phyloP scores from a whole-genome alignment of 2,329 filamentous ascomycete species.

The Aspergillus sp. region DNA sequence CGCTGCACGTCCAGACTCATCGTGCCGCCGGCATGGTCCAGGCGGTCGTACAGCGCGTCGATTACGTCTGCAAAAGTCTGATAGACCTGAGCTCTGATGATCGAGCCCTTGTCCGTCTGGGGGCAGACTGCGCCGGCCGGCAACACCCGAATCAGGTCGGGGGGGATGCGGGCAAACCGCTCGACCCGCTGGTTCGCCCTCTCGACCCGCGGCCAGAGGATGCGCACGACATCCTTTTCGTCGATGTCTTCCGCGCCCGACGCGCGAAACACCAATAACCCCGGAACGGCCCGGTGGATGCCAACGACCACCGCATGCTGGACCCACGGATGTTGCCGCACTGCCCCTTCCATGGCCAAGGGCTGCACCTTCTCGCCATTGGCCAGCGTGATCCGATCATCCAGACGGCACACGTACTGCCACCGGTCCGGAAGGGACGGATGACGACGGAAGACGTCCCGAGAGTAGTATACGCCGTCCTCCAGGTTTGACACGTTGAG shows the following conservation, averaged over 20 bases:
- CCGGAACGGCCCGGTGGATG: constrained; percentile 2
- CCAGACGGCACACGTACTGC: constrained; percentile 20
- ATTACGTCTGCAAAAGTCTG: too few species aligned
- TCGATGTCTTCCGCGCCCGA: neutral
- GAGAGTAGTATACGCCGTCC: neutral
- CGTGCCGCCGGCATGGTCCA: too few species aligned
- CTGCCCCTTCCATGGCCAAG: neutral
- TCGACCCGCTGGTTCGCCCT: too few species aligned
- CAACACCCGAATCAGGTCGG: too few species aligned
- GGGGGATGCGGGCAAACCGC: too few species aligned
- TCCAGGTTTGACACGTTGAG: constrained; percentile 15
- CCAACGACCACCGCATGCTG: constrained; percentile 1
- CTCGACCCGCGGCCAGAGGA: constrained; percentile 12
- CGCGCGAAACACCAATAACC: constrained; percentile 18
- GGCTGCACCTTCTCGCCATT: constrained; percentile 9
- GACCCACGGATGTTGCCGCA: neutral
- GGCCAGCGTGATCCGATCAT: constrained; percentile 17
- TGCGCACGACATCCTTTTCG: neutral
- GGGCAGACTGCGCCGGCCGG: too few species aligned
- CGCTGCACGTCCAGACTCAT: too few species aligned
- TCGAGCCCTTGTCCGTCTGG: too few species aligned
- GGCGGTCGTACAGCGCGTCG: too few species aligned
- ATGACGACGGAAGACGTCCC: constrained; percentile 3
- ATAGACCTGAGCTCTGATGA: too few species aligned
- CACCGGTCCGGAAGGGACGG: constrained; percentile 16